Percentiles rank a stretch among this genome's conserved stretches.
Conservation (phyloP, 768 basidiomycete species). For the Boletus bicolor region DNA sequence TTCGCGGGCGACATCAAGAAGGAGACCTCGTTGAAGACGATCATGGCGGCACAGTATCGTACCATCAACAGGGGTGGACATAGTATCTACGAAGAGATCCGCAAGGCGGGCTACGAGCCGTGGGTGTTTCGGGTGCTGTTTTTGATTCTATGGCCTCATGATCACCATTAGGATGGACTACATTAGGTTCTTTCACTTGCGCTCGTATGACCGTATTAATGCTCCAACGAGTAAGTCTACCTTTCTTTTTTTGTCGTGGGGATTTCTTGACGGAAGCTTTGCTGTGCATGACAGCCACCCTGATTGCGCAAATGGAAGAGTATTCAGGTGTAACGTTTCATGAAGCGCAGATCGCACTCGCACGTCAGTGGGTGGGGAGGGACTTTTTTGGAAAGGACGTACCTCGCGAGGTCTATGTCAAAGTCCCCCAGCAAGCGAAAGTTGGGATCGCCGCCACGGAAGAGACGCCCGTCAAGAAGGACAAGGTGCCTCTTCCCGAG, state of each 20-base stretch:
- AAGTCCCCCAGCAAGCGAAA: conserved; percentile 47
- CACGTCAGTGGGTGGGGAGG: conserved; percentile 68
- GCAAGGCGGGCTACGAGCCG: conserved; percentile 77
- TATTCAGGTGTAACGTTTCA: conserved; percentile 77
- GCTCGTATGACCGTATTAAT: conserved; percentile 89
- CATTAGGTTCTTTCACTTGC: conserved; percentile 89
- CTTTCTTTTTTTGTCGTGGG: conserved; percentile 3
- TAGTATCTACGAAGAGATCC: conserved; percentile 82
- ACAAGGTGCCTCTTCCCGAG: conserved; percentile 65
- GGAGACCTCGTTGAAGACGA: conserved; percentile 62
- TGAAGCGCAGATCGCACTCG: conserved; percentile 82
- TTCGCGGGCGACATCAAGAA: conserved; percentile 82
- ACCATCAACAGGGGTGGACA: conserved; percentile 87
- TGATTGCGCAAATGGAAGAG: conserved; percentile 70
- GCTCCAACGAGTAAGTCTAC: conserved; percentile 54
- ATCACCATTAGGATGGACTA: conserved; percentile 59
- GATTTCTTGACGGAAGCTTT: conserved; percentile 20
- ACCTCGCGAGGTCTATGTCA: conserved; percentile 56
- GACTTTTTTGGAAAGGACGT: conserved; percentile 33
- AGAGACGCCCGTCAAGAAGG: conserved; percentile 51
- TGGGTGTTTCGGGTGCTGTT: conserved; percentile 33
- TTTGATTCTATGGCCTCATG: background rate
- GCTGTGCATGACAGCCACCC: conserved; percentile 28
- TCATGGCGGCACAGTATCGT: conserved; percentile 86
- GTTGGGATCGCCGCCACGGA: conserved; percentile 51